Percentiles rank a stretch among this genome's conserved stretches.
phyloP scores from a whole-genome alignment of 2,329 filamentous ascomycete genomes.

The Paecilomyces formosus region DNA sequence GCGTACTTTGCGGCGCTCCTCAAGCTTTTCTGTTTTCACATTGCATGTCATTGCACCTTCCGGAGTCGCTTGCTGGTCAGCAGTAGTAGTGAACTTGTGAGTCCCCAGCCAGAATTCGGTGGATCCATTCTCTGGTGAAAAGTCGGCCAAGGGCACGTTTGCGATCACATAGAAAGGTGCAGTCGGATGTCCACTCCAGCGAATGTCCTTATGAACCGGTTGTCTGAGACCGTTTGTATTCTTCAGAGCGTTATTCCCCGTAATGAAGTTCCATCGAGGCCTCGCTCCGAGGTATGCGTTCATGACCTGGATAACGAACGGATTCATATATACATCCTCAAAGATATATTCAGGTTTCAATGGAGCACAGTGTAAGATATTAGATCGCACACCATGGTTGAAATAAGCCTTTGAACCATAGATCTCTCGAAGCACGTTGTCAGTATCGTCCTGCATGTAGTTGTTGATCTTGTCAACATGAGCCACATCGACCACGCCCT shows the following conservation, averaged over 20 bases:
- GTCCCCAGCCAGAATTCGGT: conserved; percentile 38
- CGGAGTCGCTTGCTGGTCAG: conserved; percentile 23
- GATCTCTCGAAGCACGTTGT: conserved; percentile 17
- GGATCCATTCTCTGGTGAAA: conserved; percentile 25
- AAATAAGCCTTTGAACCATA: conserved; percentile 17
- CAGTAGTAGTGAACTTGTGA: conserved; percentile 23
- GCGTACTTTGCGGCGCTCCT: conserved; percentile 13
- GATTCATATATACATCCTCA: neutral
- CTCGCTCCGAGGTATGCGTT: conserved; percentile 33
- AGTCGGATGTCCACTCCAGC: conserved; percentile 25
- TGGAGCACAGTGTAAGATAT: neutral
- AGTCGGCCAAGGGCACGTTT: conserved; percentile 32
- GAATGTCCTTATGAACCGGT: conserved; percentile 32
- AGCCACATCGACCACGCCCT: conserved; percentile 24
- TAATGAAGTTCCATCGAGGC: conserved; percentile 35
- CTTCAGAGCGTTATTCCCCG: conserved; percentile 33
- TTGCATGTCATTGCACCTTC: conserved; percentile 1
- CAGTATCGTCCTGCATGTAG: conserved; percentile 29
- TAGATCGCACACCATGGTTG: conserved; percentile 28
- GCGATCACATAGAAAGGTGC: conserved; percentile 33
- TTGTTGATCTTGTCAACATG: conserved; percentile 27
- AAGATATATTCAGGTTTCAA: neutral
- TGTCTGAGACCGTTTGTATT: conserved; percentile 29
- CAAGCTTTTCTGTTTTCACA: conserved; percentile 5
- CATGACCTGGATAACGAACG: neutral